phyloP scores from a whole-genome alignment of 345 rosid genomes.

The Brassica rapa region DNA sequence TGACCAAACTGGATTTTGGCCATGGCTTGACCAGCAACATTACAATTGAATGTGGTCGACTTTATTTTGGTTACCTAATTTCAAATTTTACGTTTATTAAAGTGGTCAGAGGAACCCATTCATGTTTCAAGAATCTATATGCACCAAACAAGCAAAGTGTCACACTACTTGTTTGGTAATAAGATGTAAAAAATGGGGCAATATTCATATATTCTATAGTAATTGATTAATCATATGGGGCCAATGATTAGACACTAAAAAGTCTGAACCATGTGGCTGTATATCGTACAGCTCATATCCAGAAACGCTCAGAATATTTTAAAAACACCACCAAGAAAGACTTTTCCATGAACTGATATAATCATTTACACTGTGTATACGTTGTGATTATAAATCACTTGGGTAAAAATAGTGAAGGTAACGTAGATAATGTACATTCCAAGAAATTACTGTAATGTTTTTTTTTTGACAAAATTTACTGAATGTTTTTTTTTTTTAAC shows the following conservation, averaged over 20 bases:
- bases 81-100: not conserved
- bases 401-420: not conserved
- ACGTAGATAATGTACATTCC: slow-evolving; percentile 10
- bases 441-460: not conserved
- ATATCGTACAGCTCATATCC: slow-evolving; percentile 29
- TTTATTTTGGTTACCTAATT: not conserved
- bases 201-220: not conserved
- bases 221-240: slow-evolving; percentile 25
- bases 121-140: slow-evolving; percentile 28
- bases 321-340: slow-evolving; percentile 1
- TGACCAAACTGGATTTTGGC: slow-evolving; percentile 90
- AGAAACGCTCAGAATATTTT: not conserved
- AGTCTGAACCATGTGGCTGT: slow-evolving; percentile 33
- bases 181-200: not conserved
- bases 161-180: not conserved
- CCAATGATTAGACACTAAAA: slow-evolving; percentile 29
- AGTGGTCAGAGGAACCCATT: slow-evolving; percentile 16
- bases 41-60: slow-evolving; percentile 49
- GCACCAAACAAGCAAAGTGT: slow-evolving; percentile 23
- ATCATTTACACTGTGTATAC: not conserved
- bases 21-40: slow-evolving; percentile 88
- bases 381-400: not conserved
- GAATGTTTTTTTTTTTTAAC: no score
- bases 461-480: no score
- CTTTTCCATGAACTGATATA: not conserved